Base-by-base conservation (phyloP, 1,284 basidiomycete species). In the Hemileia vastatrix region DNA sequence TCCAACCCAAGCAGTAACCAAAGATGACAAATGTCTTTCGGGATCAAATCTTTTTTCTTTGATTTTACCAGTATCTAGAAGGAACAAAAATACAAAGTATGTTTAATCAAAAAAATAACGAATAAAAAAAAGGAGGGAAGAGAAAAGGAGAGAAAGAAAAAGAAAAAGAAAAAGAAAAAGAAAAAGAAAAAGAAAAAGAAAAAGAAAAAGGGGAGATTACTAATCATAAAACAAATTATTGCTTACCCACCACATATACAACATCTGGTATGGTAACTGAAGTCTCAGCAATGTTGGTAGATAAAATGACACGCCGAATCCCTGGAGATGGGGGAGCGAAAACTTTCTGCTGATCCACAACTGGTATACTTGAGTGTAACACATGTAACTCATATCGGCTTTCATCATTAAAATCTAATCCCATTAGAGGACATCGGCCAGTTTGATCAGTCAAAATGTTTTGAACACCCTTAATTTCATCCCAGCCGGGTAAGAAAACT, bases 221-320 rank as follows among this genome's bases (percentile, higher is more conserved):
- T n/a, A n/a, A n/a, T n/a, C n/a, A n/a, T n/a, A n/a, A n/a, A n/a
- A n/a, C n/a, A n/a, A n/a, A n/a, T n/a, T n/a, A n/a, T n/a, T n/a
- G n/a, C n/a, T n/a, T n/a, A n/a, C n/a, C n/a, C n/a, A n/a, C n/a
- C n/a, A 97, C 93, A 72, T 90, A 93, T 4, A 95, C 91, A 27
- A 96, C 91, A 72, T 96, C 90, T 1, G 93, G 93, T 68, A 97
- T 96, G 1, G 93, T 97, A 68, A 97, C 83, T 4, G 89, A 92
- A 1, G 92, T 95, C 78, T 97, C 93, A 11, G 93, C 94, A 64
- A 97, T 94, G 77, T 96, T 97, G 51, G 93, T 97, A 2, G 93
- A 84, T n/a, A 62, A 53, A 23, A 62, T 62, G 13, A 62, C 45
- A 43, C 60, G 47, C 53, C 60, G 23, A 33, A 62, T 47, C 45